These are phyloP conservation scores for Saccharomyces hybrid DNA, from an alignment of 1,139 yeast species.

Conservation along the genomic window DNA sequence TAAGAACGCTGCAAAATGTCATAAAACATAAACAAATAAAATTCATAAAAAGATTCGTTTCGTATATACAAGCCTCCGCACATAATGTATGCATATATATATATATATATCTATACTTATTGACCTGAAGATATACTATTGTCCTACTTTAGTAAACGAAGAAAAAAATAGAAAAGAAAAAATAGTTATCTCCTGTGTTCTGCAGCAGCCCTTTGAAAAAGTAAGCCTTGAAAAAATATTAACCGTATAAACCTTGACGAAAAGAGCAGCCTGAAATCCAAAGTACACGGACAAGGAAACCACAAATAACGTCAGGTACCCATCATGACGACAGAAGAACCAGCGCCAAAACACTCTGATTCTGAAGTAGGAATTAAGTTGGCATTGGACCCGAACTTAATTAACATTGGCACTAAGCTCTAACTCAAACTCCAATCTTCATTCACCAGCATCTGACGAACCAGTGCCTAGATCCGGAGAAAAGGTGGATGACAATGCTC, in stretches of 20 bases:
- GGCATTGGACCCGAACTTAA: slow-evolving; percentile 29
- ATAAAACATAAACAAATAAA: slow-evolving; percentile 50
- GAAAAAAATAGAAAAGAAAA: neutral
- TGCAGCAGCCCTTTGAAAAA: neutral
- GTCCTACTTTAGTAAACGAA: neutral
- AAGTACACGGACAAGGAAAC: neutral
- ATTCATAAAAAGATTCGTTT: neutral
- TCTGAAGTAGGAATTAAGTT: slow-evolving; percentile 17
- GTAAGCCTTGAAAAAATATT: neutral
- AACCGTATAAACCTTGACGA: neutral
- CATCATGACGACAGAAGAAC: neutral
- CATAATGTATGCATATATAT: neutral
- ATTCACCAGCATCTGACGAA: neutral
- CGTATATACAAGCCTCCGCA: neutral
- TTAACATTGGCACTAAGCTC: slow-evolving; percentile 13
- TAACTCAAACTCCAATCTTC: slow-evolving; percentile 1
- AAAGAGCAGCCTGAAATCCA: neutral
- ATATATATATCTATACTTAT: neutral
- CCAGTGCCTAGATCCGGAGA: neutral
- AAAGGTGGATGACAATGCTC: neutral
- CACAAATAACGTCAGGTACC: neutral
- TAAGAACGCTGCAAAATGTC: slow-evolving; percentile 38
- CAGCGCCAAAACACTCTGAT: neutral
- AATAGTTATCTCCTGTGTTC: neutral
- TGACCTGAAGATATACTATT: neutral